Evolutionary conservation across 73 alveolate species (phyloP).

Genomic region (Stentor roeselii): DNA sequence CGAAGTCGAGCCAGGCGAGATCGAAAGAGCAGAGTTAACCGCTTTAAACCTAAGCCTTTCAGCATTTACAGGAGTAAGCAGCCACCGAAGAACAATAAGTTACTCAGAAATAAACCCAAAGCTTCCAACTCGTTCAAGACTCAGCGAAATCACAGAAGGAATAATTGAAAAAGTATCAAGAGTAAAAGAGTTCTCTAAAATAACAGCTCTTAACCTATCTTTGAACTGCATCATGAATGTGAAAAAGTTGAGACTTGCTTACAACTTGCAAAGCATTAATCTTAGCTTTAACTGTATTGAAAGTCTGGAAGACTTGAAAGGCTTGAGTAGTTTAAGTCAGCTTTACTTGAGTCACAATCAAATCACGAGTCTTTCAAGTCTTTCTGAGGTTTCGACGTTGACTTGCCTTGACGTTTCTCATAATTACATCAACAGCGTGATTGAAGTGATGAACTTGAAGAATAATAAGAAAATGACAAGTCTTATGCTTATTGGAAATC

Average conservation of each 20-base stretch:
- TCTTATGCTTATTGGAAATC: constrained; percentile 62
- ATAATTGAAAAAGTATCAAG: background rate
- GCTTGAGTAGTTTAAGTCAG: constrained; percentile 61
- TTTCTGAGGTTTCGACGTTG: constrained; percentile 71
- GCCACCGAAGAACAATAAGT: background rate
- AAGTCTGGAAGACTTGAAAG: constrained; percentile 71
- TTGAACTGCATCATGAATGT: constrained; percentile 78
- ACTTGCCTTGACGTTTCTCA: constrained; percentile 78
- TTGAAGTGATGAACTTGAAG: constrained; percentile 66
- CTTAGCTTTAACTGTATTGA: constrained; percentile 86
- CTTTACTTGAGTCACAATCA: constrained; percentile 87
- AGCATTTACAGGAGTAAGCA: background rate
- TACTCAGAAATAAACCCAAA: background rate
- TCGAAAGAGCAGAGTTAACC: background rate
- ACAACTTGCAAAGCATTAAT: constrained; percentile 74
- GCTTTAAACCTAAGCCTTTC: background rate
- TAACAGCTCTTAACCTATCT: constrained; percentile 79
- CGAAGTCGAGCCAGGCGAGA: background rate
- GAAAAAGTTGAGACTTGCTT: constrained; percentile 69
- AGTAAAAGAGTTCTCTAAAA: constrained; percentile 38
- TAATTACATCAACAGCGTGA: constrained; percentile 81
- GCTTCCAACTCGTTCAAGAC: background rate
- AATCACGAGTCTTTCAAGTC: constrained; percentile 72
- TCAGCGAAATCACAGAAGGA: background rate
- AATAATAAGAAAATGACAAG: constrained; percentile 55